Conservation (phyloP, 1,284 basidiomycete genomes). For the Bondarzewia mesenterica region DNA sequence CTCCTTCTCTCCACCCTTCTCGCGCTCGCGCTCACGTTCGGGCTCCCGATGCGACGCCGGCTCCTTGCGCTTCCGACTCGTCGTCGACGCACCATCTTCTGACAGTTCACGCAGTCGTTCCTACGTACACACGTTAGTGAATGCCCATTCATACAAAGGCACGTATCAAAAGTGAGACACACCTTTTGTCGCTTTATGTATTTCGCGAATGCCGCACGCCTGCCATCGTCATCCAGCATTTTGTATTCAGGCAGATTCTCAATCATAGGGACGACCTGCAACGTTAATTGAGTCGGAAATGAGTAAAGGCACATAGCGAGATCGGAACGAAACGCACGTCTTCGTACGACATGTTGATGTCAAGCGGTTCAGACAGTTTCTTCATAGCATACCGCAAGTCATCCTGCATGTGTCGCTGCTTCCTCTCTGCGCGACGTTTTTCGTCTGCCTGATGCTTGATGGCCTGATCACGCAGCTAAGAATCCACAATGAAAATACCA, state of each 20-base stretch:
- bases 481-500: neutral
- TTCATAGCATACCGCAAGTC: constrained; percentile 94
- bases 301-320: constrained; percentile 1
- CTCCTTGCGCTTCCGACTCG: constrained; percentile 70
- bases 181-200: constrained; percentile 84
- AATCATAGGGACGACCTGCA: constrained; percentile 65
- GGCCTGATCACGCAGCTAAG: constrained; percentile 64
- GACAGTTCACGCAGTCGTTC: constrained; percentile 69
- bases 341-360: constrained; percentile 69
- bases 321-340: constrained; percentile 37
- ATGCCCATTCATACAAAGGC: no score
- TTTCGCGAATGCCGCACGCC: constrained; percentile 76
- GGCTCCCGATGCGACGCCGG: constrained; percentile 39
- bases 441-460: constrained; percentile 75
- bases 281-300: neutral
- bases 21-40: constrained; percentile 26
- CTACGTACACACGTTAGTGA: constrained; percentile 46
- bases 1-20: constrained; percentile 13
- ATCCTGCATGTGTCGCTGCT: constrained; percentile 83
- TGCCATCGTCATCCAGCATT: constrained; percentile 73
- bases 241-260: constrained; percentile 78
- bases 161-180: constrained; percentile 7
- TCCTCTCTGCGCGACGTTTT: constrained; percentile 73
- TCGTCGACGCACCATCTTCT: constrained; percentile 71
- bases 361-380: constrained; percentile 76